phyloP scores from a whole-genome alignment of 495 filamentous ascomycete species.

The Penicillium desertorum region DNA sequence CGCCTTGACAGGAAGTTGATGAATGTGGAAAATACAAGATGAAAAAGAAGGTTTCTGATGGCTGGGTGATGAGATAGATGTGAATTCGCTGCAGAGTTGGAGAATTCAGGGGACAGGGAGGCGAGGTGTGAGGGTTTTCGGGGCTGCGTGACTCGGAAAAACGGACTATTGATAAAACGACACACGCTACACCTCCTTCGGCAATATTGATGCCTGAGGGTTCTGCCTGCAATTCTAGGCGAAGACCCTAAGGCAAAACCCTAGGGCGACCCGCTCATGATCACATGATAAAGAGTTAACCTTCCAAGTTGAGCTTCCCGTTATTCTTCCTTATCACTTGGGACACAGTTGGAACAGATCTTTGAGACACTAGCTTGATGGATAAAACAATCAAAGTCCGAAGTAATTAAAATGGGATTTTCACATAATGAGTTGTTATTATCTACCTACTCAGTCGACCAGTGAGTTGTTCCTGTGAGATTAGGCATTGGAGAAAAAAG shows the following conservation, averaged over 20 bases:
- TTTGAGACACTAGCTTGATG: too few species aligned
- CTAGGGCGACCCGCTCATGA: not conserved
- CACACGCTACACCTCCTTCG: not conserved
- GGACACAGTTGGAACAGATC: too few species aligned
- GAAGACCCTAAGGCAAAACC: not conserved
- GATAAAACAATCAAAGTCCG: too few species aligned
- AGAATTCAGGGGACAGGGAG: not conserved
- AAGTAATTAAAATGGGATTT: too few species aligned
- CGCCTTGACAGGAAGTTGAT: not conserved
- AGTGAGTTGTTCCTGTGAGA: not conserved
- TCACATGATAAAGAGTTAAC: too few species aligned
- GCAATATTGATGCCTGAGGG: not conserved
- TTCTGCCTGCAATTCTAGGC: not conserved
- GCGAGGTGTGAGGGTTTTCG: constrained; percentile 9
- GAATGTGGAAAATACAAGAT: not conserved
- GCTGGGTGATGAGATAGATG: not conserved
- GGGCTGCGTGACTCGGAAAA: not conserved
- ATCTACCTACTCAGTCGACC: not conserved
- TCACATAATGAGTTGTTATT: too few species aligned
- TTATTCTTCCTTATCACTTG: too few species aligned
- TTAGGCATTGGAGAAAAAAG: not conserved
- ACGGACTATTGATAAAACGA: not conserved
- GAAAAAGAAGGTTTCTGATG: not conserved
- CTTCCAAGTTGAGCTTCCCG: too few species aligned
- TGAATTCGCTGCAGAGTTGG: not conserved